A percentile compares a stretch with the other conserved stretches of the same genome.
Conservation (phyloP, 306 rosid species). For the Mimosa bimucronata region DNA sequence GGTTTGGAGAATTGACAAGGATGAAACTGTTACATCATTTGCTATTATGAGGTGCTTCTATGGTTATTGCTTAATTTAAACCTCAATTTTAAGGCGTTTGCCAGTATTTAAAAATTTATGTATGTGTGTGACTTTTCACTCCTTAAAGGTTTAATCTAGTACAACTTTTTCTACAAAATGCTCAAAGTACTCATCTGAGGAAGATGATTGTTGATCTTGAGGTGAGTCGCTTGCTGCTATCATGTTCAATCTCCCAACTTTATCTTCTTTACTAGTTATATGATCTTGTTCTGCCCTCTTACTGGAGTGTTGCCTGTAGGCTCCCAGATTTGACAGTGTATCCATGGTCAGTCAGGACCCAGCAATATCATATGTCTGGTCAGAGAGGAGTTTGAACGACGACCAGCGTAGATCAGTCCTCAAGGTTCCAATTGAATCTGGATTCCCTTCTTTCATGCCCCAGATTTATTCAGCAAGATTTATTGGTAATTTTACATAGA, state of each 20-base stretch:
- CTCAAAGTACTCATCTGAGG: conserved; percentile 67
- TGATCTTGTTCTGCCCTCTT: conserved; percentile 31
- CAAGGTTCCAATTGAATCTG: conserved; percentile 59
- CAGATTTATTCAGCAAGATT: conserved; percentile 29
- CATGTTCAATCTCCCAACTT: conserved; percentile 11
- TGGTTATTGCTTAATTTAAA: conserved; percentile 22
- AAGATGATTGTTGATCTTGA: conserved; percentile 87
- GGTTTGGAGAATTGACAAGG: conserved; percentile 90
- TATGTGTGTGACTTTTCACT: conserved; percentile 36
- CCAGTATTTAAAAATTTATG: conserved; percentile 17
- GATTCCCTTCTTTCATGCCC: conserved; percentile 30
- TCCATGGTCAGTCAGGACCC: conserved; percentile 89
- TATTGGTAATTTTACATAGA: conserved; percentile 15
- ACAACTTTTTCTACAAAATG: conserved; percentile 75
- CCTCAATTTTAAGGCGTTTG: conserved; percentile 18
- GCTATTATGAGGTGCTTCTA: conserved; percentile 77
- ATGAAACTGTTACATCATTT: conserved; percentile 76
- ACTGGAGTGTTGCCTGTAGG: conserved; percentile 52
- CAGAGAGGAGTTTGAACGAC: conserved; percentile 73
- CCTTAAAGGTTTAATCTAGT: conserved; percentile 78
- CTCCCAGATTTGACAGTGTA: conserved; percentile 92
- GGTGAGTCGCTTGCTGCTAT: conserved; percentile 49
- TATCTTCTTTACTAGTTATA: conserved; percentile 17
- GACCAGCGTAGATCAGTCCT: conserved; percentile 92
- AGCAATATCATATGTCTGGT: conserved; percentile 84